phyloP scores from a whole-genome alignment of 495 filamentous ascomycete species.

The Penicillium chermesinum region DNA sequence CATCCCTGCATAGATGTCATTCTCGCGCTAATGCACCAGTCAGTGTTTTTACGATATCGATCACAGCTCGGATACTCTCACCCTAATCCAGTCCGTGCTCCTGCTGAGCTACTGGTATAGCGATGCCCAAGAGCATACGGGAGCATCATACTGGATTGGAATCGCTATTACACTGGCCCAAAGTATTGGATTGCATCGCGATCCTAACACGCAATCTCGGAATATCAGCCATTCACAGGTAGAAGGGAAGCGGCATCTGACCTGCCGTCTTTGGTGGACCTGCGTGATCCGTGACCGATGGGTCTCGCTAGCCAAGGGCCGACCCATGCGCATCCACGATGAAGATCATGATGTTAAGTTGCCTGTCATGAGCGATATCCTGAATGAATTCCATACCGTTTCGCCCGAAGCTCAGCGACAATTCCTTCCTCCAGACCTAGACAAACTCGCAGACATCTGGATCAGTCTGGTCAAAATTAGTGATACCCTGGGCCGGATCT shows the following conservation, averaged over 20 bases:
- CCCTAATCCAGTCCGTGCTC: conserved; percentile 3
- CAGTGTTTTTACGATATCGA: conserved; percentile 2
- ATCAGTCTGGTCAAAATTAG: not conserved
- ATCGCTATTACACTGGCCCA: conserved; percentile 2
- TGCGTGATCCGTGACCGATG: conserved; percentile 2
- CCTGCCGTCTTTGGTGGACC: conserved; percentile 2
- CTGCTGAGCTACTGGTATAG: conserved; percentile 5
- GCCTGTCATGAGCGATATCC: not conserved
- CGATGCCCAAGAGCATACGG: conserved; percentile 2
- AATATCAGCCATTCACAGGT: not conserved
- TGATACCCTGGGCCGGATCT: not conserved
- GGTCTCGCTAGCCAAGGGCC: conserved; percentile 2
- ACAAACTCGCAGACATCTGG: conserved; percentile 1
- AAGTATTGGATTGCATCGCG: conserved; percentile 2
- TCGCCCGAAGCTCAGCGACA: not conserved
- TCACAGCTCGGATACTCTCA: conserved; percentile 1
- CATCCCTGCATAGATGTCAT: not conserved
- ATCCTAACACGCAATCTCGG: not conserved
- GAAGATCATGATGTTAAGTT: conserved; percentile 2
- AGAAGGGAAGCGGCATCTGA: not conserved
- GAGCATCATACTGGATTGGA: conserved; percentile 4
- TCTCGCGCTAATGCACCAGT: not conserved
- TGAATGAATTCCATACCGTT: not conserved
- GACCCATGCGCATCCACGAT: conserved; percentile 5
- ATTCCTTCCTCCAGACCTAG: not conserved